Base-by-base conservation (phyloP, 805 yeast genomes). In the Saccharomyces kudriavzevii region DNA sequence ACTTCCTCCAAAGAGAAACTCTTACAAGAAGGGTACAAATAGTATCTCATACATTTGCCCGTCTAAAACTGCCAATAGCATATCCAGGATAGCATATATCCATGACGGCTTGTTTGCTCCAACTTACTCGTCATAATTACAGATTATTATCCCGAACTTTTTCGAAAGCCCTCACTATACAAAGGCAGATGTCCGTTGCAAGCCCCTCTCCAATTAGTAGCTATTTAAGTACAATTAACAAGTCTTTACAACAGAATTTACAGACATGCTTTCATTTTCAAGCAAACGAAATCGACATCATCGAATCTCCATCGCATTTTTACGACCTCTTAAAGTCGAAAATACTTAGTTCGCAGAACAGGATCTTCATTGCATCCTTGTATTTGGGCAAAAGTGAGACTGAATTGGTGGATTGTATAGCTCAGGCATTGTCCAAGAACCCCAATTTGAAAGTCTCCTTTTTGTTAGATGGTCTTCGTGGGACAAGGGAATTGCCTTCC, bases 401-500 rank as follows among this genome's bases (percentile, higher is more conserved):
- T 49, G 98, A 92, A 55, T 77, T 94, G 26, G 74, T 91, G 13
- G 75, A 77, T 6, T 79, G 85, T 56, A 58, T 94, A 3, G 77
- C 78, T 13, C 67, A 72, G 5, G 91, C 96, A 0, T 68, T 94
- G 59, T 60, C 64, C 1, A 61, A 65, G 2, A 89, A 87, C 56
- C 79, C 83, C 2, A 71, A 81, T 25, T 74, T 94, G 55, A 77
- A 80, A 59, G 87, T 94, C 1, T 80, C 79, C 54, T 82, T 94
- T 26, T 74, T 94, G 51, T 78, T 91, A 5, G 99, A 94, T 70
- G 96, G 91, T 11, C 75, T 94, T 48, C 72, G 99, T 60, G 96
- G 97, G 0, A 92, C 98, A 0, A 79, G 99, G 59, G 99, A 94
- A 63, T 84, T 90, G 0, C 98, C 99, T 0, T 71, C 78, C 5